These are phyloP conservation scores for Chlorella variabilis DNA, from an alignment of 163 green algal genomes.

Conservation along the genomic window DNA sequence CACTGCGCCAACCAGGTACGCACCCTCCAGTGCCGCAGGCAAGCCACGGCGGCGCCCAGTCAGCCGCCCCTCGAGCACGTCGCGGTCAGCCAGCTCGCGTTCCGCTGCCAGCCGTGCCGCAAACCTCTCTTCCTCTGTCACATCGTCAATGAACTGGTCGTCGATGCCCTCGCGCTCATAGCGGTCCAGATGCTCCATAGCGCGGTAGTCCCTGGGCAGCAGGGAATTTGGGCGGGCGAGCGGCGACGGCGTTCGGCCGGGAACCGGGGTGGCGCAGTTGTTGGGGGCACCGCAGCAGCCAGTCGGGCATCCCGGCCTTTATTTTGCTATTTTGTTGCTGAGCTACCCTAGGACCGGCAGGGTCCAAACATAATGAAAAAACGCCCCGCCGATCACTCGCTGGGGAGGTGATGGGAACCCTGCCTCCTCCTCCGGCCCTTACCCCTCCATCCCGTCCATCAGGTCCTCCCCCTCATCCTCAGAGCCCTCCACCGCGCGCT, in stretches of 20 bases:
- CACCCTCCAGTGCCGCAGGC: slow-evolving; percentile 73
- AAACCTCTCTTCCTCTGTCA: slow-evolving; percentile 69
- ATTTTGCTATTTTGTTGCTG: too few species aligned
- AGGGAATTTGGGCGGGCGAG: too few species aligned
- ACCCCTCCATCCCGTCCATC: slow-evolving; percentile 63
- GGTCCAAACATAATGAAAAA: too few species aligned
- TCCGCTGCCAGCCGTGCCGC: slow-evolving; percentile 71
- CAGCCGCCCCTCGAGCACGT: slow-evolving; percentile 56
- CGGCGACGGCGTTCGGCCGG: too few species aligned
- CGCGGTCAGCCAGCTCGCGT: slow-evolving; percentile 70
- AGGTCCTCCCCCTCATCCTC: slow-evolving; percentile 71
- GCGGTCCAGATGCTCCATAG: slow-evolving; percentile 83
- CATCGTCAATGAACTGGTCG: slow-evolving; percentile 72
- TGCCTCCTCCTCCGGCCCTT: too few species aligned
- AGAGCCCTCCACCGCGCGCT: slow-evolving; percentile 21
- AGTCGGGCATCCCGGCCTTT: too few species aligned
- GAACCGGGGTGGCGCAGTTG: too few species aligned
- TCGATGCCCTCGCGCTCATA: slow-evolving; percentile 88
- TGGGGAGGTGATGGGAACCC: too few species aligned
- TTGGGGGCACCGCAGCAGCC: too few species aligned
- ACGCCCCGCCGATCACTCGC: too few species aligned
- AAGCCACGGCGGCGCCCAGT: slow-evolving; percentile 48
- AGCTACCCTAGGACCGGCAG: too few species aligned
- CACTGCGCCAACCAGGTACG: background rate
- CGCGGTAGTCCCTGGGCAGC: slow-evolving; percentile 95